These are phyloP conservation scores for Funneliformis caledonium DNA, from an alignment of 371 early-diverging fungal species.

Conservation along the genomic window DNA sequence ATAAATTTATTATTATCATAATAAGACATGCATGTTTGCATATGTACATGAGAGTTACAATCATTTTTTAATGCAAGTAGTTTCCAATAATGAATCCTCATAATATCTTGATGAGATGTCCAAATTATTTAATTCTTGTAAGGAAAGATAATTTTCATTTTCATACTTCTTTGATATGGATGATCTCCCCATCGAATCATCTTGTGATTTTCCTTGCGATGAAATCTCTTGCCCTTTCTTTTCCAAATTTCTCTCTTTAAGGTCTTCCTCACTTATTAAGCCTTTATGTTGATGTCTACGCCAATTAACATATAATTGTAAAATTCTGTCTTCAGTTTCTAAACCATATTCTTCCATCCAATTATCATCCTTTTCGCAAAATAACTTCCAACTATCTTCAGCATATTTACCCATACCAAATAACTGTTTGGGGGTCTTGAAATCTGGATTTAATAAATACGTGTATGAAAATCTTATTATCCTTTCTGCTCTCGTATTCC, in stretches of 20 bases:
- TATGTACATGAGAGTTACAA: neutral
- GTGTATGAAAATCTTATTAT: constrained; percentile 33
- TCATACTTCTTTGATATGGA: neutral
- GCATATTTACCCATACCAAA: constrained; percentile 41
- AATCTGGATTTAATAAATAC: constrained; percentile 27
- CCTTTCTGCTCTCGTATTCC: constrained; percentile 32
- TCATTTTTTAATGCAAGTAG: neutral
- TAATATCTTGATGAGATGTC: neutral
- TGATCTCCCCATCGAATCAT: neutral
- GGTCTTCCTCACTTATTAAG: neutral
- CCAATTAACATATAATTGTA: constrained; percentile 31
- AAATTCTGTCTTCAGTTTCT: constrained; percentile 33
- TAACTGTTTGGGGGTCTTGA: constrained; percentile 25
- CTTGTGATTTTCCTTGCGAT: no score
- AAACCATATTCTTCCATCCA: constrained; percentile 30
- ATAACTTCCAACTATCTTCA: constrained; percentile 39
- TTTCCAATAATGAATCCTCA: neutral
- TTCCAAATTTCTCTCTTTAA: neutral
- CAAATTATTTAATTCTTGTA: neutral
- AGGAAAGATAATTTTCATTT: neutral
- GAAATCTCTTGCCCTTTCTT: neutral
- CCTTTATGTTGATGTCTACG: constrained; percentile 15
- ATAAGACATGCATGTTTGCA: neutral
- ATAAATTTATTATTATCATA: no score
- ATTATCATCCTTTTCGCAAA: constrained; percentile 37